Evolutionary conservation across 345 rosid genomes (phyloP).

Genomic region (Rubroshorea leprosula): DNA sequence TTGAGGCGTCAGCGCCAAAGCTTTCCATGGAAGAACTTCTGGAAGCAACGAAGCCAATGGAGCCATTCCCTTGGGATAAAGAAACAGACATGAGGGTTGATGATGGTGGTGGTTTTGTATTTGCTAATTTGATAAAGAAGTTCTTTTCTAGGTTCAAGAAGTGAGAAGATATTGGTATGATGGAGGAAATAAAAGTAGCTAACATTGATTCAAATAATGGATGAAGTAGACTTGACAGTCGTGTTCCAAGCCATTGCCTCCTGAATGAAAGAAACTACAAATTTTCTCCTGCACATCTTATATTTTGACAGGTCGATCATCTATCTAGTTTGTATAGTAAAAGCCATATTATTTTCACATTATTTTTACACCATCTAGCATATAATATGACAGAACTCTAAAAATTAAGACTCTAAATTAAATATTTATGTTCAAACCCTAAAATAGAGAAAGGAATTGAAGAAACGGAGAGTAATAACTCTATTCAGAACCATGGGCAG

Average conservation of each 20-base stretch:
- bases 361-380: too few species aligned
- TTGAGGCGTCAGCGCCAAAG: conserved; percentile 41
- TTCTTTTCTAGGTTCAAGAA: conserved; percentile 32
- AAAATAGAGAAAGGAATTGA: too few species aligned
- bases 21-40: conserved; percentile 42
- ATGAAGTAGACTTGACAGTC: too few species aligned
- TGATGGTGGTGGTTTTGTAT: conserved; percentile 29
- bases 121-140: conserved; percentile 25
- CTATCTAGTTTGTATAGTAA: too few species aligned
- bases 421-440: too few species aligned
- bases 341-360: too few species aligned
- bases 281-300: conserved; percentile 8
- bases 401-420: too few species aligned
- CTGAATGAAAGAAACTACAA: conserved; percentile 12
- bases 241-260: too few species aligned
- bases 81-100: conserved; percentile 61
- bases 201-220: too few species aligned
- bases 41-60: conserved; percentile 50
- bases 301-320: not conserved
- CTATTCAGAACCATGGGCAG: too few species aligned
- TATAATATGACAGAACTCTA: too few species aligned
- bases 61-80: conserved; percentile 61
- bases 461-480: too few species aligned
- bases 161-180: not conserved
- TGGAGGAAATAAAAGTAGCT: conserved; percentile 14